Base-by-base conservation (phyloP, 331 rosid genomes). In the Quercus tomentella region DNA sequence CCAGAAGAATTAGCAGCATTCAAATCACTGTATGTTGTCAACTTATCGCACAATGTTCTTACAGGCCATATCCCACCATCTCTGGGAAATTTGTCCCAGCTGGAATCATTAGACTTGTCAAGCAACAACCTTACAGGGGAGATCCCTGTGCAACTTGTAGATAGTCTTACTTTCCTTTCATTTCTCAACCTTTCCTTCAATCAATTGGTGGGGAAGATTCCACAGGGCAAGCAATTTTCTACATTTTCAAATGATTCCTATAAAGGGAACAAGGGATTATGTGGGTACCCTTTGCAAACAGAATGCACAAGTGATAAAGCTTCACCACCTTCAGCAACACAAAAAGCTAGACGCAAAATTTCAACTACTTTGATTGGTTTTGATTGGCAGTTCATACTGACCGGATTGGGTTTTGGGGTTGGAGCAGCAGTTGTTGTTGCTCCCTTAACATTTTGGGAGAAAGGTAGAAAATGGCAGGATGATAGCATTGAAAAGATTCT, bases 61-160 rank as follows among this genome's bases (percentile, higher is more conserved):
- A 73, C 83, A 0, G 93, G 92, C 3, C 12, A 63, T 71, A 92
- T 94, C 31, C 90, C 96, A 20, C 0, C 89, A 30, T 83, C 87
- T 7, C 54, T 92, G 4, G 86, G 86, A 16, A 83, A 90, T 57
- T 30, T 92, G 79, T 56, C 3, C 15, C 81, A 83, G 7, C 85
- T 94, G 17, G 94, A 85, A 82, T 90, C 94, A 51, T 75, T 94
- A 12, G 98, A 94, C 85, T 79, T 93, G 1, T 94, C 96, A 17
- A 30, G 17, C 0, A 93, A 93, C 87, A 12, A 10, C 20, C 66
- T 93, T 20, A 80, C 75, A 1, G 90, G 95, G 12, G 6, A 7
- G 56, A 93, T 93, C 72, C 98, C 98, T 15, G 0, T 0, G 30
- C 73, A 80, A 35, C 28, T 93, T 58, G 51, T 79, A 5, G 54